Evolutionary conservation across 371 early-diverging fungal species (phyloP).

Genomic region (Basidiobolus meristosporus): DNA sequence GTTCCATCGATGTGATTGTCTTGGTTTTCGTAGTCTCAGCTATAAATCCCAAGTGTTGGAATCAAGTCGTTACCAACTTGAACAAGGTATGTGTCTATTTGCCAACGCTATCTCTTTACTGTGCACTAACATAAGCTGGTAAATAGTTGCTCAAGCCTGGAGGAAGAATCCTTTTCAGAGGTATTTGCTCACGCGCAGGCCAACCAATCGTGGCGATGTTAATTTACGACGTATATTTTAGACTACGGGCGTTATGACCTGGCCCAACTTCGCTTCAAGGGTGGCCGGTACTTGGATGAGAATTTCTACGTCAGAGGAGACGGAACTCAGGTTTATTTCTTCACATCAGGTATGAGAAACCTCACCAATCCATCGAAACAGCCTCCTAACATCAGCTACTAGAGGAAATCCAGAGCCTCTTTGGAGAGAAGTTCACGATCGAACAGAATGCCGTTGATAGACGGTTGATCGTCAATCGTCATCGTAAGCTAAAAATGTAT

Average conservation of each 20-base stretch:
- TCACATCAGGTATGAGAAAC: slow-evolving; percentile 53
- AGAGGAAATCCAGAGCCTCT: slow-evolving; percentile 28
- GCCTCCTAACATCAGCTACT: not conserved
- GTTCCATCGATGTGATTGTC: slow-evolving; percentile 54
- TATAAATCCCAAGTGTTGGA: slow-evolving; percentile 62
- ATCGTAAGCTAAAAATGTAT: slow-evolving; percentile 89
- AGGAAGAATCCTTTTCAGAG: slow-evolving; percentile 53
- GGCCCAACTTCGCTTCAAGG: slow-evolving; percentile 71
- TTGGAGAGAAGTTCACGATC: slow-evolving; percentile 33
- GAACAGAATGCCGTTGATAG: slow-evolving; percentile 84
- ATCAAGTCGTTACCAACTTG: slow-evolving; percentile 39
- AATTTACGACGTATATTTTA: slow-evolving; percentile 48
- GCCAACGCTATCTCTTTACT: not conserved
- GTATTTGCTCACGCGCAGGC: not conserved
- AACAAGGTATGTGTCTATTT: slow-evolving; percentile 8
- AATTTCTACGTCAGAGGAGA: slow-evolving; percentile 83
- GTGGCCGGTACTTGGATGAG: slow-evolving; percentile 52
- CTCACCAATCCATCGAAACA: slow-evolving; percentile 46
- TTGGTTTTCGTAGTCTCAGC: slow-evolving; percentile 72
- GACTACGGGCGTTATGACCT: slow-evolving; percentile 81
- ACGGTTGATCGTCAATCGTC: slow-evolving; percentile 87
- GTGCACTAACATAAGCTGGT: not conserved
- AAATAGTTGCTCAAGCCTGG: slow-evolving; percentile 38
- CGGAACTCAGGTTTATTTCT: slow-evolving; percentile 41
- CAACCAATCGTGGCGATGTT: slow-evolving; percentile 21